Evolutionary conservation across 148 eudicot species (phyloP), one percentile per base, ranked within the genome.

Genomic region (Euryodendron excelsum): DNA sequence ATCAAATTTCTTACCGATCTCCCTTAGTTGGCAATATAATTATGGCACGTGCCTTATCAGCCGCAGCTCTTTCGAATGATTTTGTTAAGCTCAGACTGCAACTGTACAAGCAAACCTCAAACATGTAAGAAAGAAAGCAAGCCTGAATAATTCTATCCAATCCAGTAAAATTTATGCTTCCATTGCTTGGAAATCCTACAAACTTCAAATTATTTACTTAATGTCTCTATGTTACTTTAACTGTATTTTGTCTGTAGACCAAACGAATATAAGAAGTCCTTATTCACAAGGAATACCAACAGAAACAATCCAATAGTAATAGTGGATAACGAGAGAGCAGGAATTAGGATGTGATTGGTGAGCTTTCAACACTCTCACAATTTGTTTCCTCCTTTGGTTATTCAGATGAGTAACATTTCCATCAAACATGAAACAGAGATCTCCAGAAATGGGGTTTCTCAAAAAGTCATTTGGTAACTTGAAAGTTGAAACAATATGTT

Each of bases 31-130:
- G 95, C 84, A 96, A 80, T 79, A 93, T 90, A 36, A 96, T 93
- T 67, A 96, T 83, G 65, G 95, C 88, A 64, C 99, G 98, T 74
- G 99, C 98, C 80, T 88, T 96, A 75, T 87, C 83, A 60, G 95
- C 98, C 33, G 99, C 99, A 86, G 99, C 99, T 84, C 98, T 89
- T 83, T 93, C 91, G 78, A 89, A 96, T 82, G 99, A 96, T 77
- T 90, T 89, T 61, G 99, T 91, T 83, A 86, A 74, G 85, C 87
- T 96, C 73, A 92, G 86, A 82, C 95, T 89, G 83, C 98, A 91
- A 72, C 99, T 96, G 98, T 77, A 78, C 34, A 82, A 84, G 79
- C 36, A 55, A 60, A 81, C 41, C 44, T 59, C 65, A 36, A 76
- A 60, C 68, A 72, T 53, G 37, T 83, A 74, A 89, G 85, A 23